Percentiles rank a stretch among this genome's conserved stretches.
These are phyloP conservation scores for Angomonas desouzai DNA, from an alignment of 208 protist species.

Conservation along the genomic window DNA sequence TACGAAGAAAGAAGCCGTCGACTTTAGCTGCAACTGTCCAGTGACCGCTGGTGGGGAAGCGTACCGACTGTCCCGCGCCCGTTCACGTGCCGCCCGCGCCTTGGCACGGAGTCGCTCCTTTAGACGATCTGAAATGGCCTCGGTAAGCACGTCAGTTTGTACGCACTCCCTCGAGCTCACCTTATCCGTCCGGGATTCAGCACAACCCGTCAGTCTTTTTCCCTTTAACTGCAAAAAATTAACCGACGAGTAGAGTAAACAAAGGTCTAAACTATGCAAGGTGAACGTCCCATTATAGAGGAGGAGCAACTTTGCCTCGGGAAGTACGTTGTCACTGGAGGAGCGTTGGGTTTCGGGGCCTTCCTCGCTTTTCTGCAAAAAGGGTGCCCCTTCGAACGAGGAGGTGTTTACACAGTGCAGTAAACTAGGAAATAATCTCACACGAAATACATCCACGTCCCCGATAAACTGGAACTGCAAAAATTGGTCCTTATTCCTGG, in stretches of 20 bases:
- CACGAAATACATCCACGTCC: constrained; percentile 27
- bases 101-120: constrained; percentile 36
- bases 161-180: constrained; percentile 83
- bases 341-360: not conserved
- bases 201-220: constrained; percentile 53
- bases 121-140: constrained; percentile 57
- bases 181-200: constrained; percentile 44
- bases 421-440: constrained; percentile 7
- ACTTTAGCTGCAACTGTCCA: constrained; percentile 61
- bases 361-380: not conserved
- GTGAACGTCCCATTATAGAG: constrained; percentile 74
- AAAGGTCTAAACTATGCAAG: constrained; percentile 52
- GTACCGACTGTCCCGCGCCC: constrained; percentile 51
- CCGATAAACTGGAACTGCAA: constrained; percentile 58
- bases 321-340: not conserved
- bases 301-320: constrained; percentile 17
- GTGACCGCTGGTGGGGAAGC: constrained; percentile 55
- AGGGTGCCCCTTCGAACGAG: not conserved
- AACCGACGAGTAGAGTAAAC: constrained; percentile 44
- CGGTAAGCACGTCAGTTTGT: constrained; percentile 67
- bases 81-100: constrained; percentile 50
- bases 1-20: constrained; percentile 66
- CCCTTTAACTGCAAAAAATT: constrained; percentile 72
- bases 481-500: constrained; percentile 26
- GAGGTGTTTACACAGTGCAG: constrained; percentile 2